These are phyloP conservation scores for Fomes fomentarius DNA, from an alignment of 1,284 basidiomycete species.

Conservation along the genomic window DNA sequence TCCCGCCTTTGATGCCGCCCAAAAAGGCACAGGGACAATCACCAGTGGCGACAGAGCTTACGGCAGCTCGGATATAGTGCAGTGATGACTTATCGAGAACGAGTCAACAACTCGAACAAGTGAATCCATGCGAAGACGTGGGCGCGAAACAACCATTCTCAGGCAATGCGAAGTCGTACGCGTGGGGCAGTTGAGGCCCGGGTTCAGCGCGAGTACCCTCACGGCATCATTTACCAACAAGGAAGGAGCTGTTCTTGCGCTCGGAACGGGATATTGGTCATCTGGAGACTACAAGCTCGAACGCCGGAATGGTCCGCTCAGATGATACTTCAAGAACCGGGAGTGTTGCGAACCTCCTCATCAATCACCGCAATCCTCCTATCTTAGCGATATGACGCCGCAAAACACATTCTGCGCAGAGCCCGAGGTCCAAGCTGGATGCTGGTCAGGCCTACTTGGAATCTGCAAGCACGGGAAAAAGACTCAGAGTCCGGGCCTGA, in stretches of 20 bases:
- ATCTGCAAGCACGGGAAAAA: not conserved
- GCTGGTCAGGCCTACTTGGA: constrained; percentile 4
- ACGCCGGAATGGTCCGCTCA: no score
- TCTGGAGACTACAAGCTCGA: constrained; percentile 1
- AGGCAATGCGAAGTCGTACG: no score
- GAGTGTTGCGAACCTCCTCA: not conserved
- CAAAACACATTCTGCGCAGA: not conserved
- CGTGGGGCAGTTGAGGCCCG: no score
- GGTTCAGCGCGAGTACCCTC: no score
- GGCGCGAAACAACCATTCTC: no score
- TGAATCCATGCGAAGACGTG: no score
- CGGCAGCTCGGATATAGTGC: no score
- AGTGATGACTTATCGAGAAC: no score
- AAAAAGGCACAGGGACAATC: not conserved
- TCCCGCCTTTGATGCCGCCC: not conserved
- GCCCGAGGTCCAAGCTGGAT: constrained; percentile 2
- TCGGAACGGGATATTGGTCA: constrained; percentile 20
- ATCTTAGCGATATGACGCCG: not conserved
- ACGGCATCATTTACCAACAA: not conserved
- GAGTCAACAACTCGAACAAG: no score
- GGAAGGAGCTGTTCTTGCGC: constrained; percentile 11
- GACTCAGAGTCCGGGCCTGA: no score
- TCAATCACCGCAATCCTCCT: not conserved
- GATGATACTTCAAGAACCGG: no score
- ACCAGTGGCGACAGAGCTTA: not conserved